phyloP scores from a whole-genome alignment of 2,329 filamentous ascomycete genomes.

The Beauveria asiatica region DNA sequence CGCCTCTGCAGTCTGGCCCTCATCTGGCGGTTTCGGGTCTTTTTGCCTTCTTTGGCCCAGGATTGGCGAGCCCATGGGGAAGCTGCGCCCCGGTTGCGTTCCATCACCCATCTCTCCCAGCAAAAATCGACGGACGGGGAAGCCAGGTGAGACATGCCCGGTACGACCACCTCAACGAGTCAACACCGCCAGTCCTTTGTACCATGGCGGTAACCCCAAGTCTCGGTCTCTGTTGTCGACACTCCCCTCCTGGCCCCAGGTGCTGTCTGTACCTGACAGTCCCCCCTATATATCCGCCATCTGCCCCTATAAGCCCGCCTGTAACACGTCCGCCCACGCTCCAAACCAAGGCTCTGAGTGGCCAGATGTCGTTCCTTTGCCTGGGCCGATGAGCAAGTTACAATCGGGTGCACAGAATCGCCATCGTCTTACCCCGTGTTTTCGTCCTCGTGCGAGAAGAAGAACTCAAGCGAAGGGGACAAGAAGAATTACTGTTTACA shows the following conservation, averaged over 20 bases:
- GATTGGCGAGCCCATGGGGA: constrained; percentile 11
- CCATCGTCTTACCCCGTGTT: background rate
- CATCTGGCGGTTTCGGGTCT: constrained; percentile 7
- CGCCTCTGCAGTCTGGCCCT: background rate
- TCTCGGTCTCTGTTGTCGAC: no score
- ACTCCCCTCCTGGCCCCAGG: no score
- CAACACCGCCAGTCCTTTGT: background rate
- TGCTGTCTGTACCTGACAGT: no score
- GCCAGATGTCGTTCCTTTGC: no score
- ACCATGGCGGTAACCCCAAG: background rate
- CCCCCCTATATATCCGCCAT: no score
- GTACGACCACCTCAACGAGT: background rate
- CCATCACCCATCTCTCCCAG: background rate
- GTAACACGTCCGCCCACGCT: no score
- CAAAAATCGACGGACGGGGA: background rate
- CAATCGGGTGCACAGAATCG: background rate
- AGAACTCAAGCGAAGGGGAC: no score
- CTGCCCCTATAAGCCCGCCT: no score
- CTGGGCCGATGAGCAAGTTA: no score
- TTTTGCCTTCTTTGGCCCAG: constrained; percentile 7
- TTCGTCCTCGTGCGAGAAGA: background rate
- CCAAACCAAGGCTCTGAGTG: background rate
- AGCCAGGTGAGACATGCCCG: background rate
- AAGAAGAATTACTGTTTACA: no score
- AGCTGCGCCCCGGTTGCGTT: constrained; percentile 3